Evolutionary conservation across 2,329 filamentous ascomycete species (phyloP).

Genomic region (Scleromitrula shiraiana): DNA sequence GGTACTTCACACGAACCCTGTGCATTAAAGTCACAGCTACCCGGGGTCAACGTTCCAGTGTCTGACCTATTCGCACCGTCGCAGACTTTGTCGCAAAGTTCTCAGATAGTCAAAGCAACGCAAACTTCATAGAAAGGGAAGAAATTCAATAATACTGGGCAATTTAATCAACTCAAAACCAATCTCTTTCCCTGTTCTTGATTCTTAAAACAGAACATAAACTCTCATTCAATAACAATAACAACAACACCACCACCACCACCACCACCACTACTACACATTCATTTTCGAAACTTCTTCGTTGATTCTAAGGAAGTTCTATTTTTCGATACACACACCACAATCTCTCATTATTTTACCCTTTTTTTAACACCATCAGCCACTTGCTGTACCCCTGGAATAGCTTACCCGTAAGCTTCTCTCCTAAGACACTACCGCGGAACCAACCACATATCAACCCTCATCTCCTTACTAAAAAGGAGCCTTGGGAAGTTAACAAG

Average conservation of each 20-base stretch:
- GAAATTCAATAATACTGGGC: slow-evolving; percentile 14
- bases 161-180: background rate
- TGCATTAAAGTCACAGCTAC: slow-evolving; percentile 16
- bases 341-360: background rate
- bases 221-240: background rate
- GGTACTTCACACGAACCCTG: slow-evolving; percentile 10
- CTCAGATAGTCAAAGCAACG: slow-evolving; percentile 26
- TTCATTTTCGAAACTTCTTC: background rate
- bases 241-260: background rate
- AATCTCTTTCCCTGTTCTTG: slow-evolving; percentile 5
- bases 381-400: slow-evolving; percentile 3
- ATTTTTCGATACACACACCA: background rate
- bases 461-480: slow-evolving; percentile 9
- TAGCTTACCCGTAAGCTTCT: slow-evolving; percentile 6
- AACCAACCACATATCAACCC: background rate
- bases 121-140: slow-evolving; percentile 14
- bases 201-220: background rate
- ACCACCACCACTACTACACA: background rate
- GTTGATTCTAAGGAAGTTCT: background rate
- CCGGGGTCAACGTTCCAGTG: slow-evolving; percentile 21
- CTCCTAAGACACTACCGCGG: slow-evolving; percentile 7
- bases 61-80: slow-evolving; percentile 18
- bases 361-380: background rate
- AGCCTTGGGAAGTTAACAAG: slow-evolving; percentile 9
- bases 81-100: slow-evolving; percentile 26